Base-by-base conservation (phyloP, 208 protist species). In the Tetramitus jugosus region DNA sequence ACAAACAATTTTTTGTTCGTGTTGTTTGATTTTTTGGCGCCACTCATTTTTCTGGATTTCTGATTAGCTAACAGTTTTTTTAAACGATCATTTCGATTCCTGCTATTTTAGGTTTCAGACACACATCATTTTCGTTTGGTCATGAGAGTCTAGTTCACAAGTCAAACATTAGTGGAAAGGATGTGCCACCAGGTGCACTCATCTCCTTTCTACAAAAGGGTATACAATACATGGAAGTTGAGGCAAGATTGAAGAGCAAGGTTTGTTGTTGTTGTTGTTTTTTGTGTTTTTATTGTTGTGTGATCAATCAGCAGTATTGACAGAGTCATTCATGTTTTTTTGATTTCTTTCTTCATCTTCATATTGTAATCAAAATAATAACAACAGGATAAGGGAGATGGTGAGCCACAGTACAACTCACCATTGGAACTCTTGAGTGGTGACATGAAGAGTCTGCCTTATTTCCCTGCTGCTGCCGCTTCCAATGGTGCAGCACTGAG, bases 171-270 rank as follows among this genome's bases (percentile, higher is more conserved):
- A 89, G 82, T 42, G 82, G 82, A n/a, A 46, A 67, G 0, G 79
- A 87, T 33, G 81, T 94, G 3, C 85, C 88, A 14, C 79, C 89
- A 26, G 92, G 92, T 17, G 76, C 85, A 2, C 82, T 95, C 13
- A 85, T 95, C 35, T 91, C 89, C n/a, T 85, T 91, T n/a, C 35
- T 95, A 8, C 91, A 94, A 81, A 92, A 92, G 79, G 92, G 91
- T 2, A 64, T 95, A 37, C 90, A 92, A 79, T 94, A 92, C 76
- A 61, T 83, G 10, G 87, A 93, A 45, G 82, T 94, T 1, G 91
- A 95, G 75, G 39, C 35, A 56, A 68, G n/a, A 45, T 31, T 52
- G 7, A 79, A 60, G 64, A 64, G 40, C 49, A 43, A 84, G 53
- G 62, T 45, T 76, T 29, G 7, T 71, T 14, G 76, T 29, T 26